Conservation (phyloP, 345 rosid species). For the Salix arbutifolia region DNA sequence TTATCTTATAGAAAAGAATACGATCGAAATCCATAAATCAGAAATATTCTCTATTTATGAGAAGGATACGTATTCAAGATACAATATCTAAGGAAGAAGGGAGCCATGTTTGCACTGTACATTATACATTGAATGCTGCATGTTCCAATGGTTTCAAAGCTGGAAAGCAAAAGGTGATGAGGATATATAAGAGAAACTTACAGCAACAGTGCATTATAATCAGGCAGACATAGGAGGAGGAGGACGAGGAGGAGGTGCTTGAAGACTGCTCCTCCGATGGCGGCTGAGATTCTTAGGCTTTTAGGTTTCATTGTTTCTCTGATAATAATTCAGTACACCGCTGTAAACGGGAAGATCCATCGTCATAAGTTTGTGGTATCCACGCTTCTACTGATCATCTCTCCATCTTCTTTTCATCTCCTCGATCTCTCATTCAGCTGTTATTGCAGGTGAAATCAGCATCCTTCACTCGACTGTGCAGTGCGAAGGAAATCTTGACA, state of each 20-base stretch:
- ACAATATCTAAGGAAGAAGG: too few relatives aligned
- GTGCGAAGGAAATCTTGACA: constrained; percentile 3
- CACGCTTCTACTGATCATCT: neutral
- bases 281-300: neutral
- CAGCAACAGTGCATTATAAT: too few relatives aligned
- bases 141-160: too few relatives aligned
- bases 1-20: too few relatives aligned
- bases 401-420: neutral
- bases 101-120: too few relatives aligned
- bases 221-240: neutral
- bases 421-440: neutral
- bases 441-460: constrained; percentile 1
- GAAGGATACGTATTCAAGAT: too few relatives aligned
- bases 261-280: neutral
- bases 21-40: too few relatives aligned
- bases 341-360: neutral
- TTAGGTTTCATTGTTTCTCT: neutral
- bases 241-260: neutral
- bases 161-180: too few relatives aligned
- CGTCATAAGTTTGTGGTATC: neutral
- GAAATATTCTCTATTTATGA: too few relatives aligned
- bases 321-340: neutral
- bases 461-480: neutral
- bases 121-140: too few relatives aligned
- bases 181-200: too few relatives aligned